Evolutionary conservation across 164 flowering plant genomes (phyloP), one percentile per base, ranked within the genome.

Genomic region (Macadamia tetraphylla): DNA sequence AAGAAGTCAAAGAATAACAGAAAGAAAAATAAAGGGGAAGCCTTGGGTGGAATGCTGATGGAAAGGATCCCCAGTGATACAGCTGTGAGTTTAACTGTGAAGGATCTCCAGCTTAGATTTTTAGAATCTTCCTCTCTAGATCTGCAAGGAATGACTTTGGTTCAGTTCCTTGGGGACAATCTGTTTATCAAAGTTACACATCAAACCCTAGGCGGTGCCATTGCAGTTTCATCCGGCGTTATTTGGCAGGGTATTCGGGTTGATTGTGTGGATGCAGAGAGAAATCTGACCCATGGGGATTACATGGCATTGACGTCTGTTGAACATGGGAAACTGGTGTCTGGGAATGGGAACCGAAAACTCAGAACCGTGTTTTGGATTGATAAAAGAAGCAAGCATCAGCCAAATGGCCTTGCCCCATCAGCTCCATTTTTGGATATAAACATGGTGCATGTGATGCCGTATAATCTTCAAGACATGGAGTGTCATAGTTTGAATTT

Each of bases 21-120:
- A 64, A 52, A 46, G 49, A 74, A 76, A 59, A 66, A 35, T 65
- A 60, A 59, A 67, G 69, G 58, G 56, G 80, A 75, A 44, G 60
- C 76, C 51, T 65, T 67, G n/a, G 70, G 75, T 64, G 87, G 79
- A 63, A 74, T 71, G 61, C 72, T 90, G 57, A 76, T 91, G 74
- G 97, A 88, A 58, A 88, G 84, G 71, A 93, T 77, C 80, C 98
- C 98, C 40, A 83, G 92, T 78, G 97, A 94, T 80, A 87, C 98
- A 74, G 97, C 94, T 52, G 89, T 85, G 42, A 86, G 84, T 74
- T 78, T 94, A 72, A 79, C 78, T 29, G 72, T 94, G 69, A 77
- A 79, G 49, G 84, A 82, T 64, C 86, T 94, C 48, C 95, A 84
- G 75, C 85, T 94, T 70, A 81, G 81, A 71, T 94, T 94, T 81